Evolutionary conservation across 352 stramenopile species (phyloP).

Genomic region (Globisporangium solare): DNA sequence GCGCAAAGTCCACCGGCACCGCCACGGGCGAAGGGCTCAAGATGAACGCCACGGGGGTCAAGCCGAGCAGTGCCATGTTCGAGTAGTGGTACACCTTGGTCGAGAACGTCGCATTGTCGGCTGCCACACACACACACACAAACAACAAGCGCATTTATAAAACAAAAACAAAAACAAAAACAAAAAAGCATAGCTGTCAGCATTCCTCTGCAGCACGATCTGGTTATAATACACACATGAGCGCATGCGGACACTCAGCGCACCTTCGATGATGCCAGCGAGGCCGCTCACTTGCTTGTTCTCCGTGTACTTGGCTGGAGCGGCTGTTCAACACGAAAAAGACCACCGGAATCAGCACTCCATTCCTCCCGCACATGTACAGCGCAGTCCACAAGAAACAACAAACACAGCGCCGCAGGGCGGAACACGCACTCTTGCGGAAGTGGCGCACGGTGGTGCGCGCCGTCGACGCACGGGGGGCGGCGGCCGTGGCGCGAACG

Average conservation of each 20-base stretch:
- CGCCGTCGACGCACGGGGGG: constrained; percentile 23
- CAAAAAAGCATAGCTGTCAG: background rate
- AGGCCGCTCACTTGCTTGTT: constrained; percentile 74
- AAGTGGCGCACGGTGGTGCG: constrained; percentile 55
- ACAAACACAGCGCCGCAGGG: background rate
- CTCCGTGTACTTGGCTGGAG: constrained; percentile 67
- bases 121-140: too few relatives aligned
- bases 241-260: background rate
- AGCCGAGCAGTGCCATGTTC: constrained; percentile 43
- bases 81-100: constrained; percentile 67
- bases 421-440: constrained; percentile 58
- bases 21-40: constrained; percentile 69
- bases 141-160: too few relatives aligned
- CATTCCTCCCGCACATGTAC: background rate
- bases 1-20: constrained; percentile 68
- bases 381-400: background rate
- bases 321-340: constrained; percentile 21
- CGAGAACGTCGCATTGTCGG: constrained; percentile 67
- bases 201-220: constrained; percentile 1
- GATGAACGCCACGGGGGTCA: constrained; percentile 67
- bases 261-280: constrained; percentile 67
- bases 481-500: constrained; percentile 33
- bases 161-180: too few relatives aligned
- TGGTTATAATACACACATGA: background rate
- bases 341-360: constrained; percentile 20